These are phyloP conservation scores for Saksenaea oblongispora DNA, from an alignment of 371 early-diverging fungal species.

Conservation along the genomic window DNA sequence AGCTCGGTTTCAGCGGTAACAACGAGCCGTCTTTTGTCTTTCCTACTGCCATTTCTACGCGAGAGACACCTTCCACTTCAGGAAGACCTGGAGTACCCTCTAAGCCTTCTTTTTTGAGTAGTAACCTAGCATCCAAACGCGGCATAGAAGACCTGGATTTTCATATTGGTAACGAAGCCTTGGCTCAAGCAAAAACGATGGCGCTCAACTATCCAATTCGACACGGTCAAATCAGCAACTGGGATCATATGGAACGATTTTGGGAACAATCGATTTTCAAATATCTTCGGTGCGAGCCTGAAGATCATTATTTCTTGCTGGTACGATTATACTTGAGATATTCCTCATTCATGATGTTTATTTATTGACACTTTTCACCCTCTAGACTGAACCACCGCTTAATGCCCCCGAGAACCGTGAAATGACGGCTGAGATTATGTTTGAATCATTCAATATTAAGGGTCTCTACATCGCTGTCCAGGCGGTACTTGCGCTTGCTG, in stretches of 20 bases:
- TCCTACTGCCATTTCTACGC: slow-evolving; percentile 90
- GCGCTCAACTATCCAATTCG: slow-evolving; percentile 85
- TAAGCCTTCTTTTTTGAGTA: slow-evolving; percentile 62
- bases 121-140: slow-evolving; percentile 90
- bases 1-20: slow-evolving; percentile 98
- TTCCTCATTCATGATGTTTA: neutral
- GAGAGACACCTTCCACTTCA: slow-evolving; percentile 55
- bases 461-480: slow-evolving; percentile 93
- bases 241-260: slow-evolving; percentile 94
- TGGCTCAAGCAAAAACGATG: slow-evolving; percentile 85
- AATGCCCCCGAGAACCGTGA: slow-evolving; percentile 94
- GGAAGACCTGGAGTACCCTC: slow-evolving; percentile 60
- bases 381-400: slow-evolving; percentile 87
- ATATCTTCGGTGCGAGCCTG: slow-evolving; percentile 96
- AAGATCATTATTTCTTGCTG: slow-evolving; percentile 94
- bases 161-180: slow-evolving; percentile 96
- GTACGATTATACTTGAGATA: slow-evolving; percentile 27
- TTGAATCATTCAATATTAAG: slow-evolving; percentile 88
- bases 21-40: slow-evolving; percentile 95
- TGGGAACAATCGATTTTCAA: slow-evolving; percentile 98
- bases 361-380: neutral
- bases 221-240: slow-evolving; percentile 90
- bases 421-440: slow-evolving; percentile 92
- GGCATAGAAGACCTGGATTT: slow-evolving; percentile 98
- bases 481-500: slow-evolving; percentile 90